Conservation (phyloP, 768 basidiomycete species). For the Mycena indigotica region DNA sequence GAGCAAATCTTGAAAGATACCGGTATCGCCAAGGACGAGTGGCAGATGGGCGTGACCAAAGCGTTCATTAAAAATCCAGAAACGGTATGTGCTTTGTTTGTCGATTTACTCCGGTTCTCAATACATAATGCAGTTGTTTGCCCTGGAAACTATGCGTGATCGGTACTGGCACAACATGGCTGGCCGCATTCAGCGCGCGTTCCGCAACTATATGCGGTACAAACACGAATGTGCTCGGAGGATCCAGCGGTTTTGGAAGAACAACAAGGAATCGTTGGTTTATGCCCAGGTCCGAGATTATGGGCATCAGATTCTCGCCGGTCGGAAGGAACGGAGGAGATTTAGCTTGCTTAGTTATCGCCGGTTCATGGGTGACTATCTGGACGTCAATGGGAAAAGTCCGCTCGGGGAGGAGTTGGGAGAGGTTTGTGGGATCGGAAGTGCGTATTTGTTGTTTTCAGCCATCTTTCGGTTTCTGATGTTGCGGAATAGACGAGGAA, state of each 20-base stretch:
- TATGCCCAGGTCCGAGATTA: slow-evolving; percentile 93
- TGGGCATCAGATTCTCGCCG: slow-evolving; percentile 88
- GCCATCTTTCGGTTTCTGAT: neutral
- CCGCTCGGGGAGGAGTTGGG: slow-evolving; percentile 77
- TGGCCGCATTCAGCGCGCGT: slow-evolving; percentile 91
- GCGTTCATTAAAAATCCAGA: slow-evolving; percentile 99
- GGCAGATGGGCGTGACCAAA: slow-evolving; percentile 99
- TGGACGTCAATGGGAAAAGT: slow-evolving; percentile 83
- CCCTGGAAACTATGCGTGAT: slow-evolving; percentile 97
- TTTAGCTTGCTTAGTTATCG: slow-evolving; percentile 94
- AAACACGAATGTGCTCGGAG: slow-evolving; percentile 92
- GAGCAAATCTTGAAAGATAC: slow-evolving; percentile 92
- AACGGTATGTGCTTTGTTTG: slow-evolving; percentile 58
- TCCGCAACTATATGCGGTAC: slow-evolving; percentile 93
- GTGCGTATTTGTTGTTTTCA: slow-evolving; percentile 45
- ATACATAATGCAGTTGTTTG: slow-evolving; percentile 75
- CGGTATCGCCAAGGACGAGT: slow-evolving; percentile 94
- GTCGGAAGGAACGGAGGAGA: slow-evolving; percentile 89
- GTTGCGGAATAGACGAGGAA: slow-evolving; percentile 54
- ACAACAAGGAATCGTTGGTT: slow-evolving; percentile 91
- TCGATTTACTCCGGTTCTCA: slow-evolving; percentile 6
- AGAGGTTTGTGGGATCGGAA: slow-evolving; percentile 68
- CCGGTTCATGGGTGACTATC: slow-evolving; percentile 94
- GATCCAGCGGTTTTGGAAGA: slow-evolving; percentile 98
- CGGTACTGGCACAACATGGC: slow-evolving; percentile 99